A percentile compares a stretch with the other conserved stretches of the same genome.
Conservation (phyloP, 345 rosid genomes). For the Syzygium aqueum region DNA sequence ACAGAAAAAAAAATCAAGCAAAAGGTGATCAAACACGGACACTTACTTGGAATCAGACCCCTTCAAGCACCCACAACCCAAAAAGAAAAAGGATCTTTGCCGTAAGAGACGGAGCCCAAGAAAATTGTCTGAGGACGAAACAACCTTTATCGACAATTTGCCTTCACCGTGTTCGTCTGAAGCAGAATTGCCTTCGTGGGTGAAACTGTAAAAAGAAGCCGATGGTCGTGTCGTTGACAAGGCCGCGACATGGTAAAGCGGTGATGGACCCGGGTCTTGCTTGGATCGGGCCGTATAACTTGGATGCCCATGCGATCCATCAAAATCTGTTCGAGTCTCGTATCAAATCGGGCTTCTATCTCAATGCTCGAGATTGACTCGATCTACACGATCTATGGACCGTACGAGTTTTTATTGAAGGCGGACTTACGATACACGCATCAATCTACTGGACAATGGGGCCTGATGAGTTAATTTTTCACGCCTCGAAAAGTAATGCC, state of each 20-base stretch:
- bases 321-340: neutral
- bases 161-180: neutral
- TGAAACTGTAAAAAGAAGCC: neutral
- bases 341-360: neutral
- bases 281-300: neutral
- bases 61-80: neutral
- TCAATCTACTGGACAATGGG: neutral
- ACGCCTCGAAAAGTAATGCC: neutral
- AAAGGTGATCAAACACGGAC: neutral
- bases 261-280: neutral
- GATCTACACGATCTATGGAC: accelerated
- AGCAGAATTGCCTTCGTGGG: neutral
- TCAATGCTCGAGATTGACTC: neutral
- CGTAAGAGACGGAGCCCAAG: neutral
- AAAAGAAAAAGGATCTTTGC: neutral
- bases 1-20: neutral
- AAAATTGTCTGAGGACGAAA: neutral
- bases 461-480: neutral
- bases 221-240: neutral
- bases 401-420: neutral
- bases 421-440: neutral
- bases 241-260: neutral
- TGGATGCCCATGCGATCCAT: neutral
- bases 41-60: neutral
- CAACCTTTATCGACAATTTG: neutral